Evolutionary conservation across 352 stramenopile species (phyloP).

Genomic region (Phytophthora nicotianae): DNA sequence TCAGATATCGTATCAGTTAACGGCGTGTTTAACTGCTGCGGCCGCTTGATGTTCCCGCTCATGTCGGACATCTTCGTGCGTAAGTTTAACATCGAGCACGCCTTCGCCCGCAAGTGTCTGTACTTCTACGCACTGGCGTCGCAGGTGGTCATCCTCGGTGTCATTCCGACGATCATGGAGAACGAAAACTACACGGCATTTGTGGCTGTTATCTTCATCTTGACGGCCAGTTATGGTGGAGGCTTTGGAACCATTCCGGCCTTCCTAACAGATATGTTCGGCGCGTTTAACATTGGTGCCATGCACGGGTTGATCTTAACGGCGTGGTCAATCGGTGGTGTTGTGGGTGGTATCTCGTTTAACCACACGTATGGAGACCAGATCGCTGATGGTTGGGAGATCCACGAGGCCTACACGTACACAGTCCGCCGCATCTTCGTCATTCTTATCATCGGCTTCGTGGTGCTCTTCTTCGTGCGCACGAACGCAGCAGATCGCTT

Average conservation of each 20-base stretch:
- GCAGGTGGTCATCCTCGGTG: conserved; percentile 68
- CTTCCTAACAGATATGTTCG: conserved; percentile 85
- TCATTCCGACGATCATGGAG: conserved; percentile 64
- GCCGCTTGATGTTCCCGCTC: conserved; percentile 44
- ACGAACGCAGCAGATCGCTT: conserved; percentile 70
- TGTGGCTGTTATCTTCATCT: conserved; percentile 61
- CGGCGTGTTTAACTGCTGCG: conserved; percentile 60
- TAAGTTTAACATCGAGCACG: conserved; percentile 47
- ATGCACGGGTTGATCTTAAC: conserved; percentile 82
- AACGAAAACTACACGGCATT: conserved; percentile 65
- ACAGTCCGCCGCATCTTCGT: conserved; percentile 73
- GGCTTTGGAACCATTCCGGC: conserved; percentile 75
- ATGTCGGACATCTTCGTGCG: conserved; percentile 46
- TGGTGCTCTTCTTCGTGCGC: conserved; percentile 66
- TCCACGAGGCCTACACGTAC: conserved; percentile 62
- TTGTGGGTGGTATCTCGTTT: conserved; percentile 75
- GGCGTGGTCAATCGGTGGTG: conserved; percentile 75
- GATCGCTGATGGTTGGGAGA: conserved; percentile 38
- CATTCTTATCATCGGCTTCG: conserved; percentile 58
- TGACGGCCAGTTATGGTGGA: conserved; percentile 73
- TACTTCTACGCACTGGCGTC: conserved; percentile 63
- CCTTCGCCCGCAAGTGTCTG: conserved; percentile 54
- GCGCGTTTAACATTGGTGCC: conserved; percentile 79
- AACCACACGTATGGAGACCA: conserved; percentile 57
- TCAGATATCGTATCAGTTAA: conserved; percentile 57